A percentile compares a stretch with the other conserved stretches of the same genome.
These are phyloP conservation scores for Leccinum laetum DNA, from an alignment of 1,284 basidiomycete genomes.

Conservation along the genomic window DNA sequence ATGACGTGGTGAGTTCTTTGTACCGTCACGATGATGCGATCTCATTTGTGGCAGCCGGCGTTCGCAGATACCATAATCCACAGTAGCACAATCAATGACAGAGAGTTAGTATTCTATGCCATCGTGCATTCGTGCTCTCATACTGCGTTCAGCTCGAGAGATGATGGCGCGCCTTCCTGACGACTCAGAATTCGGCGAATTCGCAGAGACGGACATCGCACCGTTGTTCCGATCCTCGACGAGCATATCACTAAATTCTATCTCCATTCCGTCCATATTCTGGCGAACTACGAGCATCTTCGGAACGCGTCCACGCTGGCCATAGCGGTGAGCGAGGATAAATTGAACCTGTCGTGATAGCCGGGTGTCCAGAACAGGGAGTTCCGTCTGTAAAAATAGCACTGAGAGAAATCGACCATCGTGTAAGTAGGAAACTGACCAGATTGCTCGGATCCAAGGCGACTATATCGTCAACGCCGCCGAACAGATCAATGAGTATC, in stretches of 20 bases:
- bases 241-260: constrained; percentile 97
- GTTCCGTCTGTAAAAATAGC: constrained; percentile 48
- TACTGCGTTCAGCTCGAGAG: constrained; percentile 51
- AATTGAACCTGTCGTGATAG: constrained; percentile 87
- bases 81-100: constrained; percentile 53
- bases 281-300: constrained; percentile 88
- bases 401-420: constrained; percentile 5
- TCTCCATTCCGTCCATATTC: constrained; percentile 91
- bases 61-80: constrained; percentile 50
- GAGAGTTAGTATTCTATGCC: constrained; percentile 38
- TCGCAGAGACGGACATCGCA: constrained; percentile 66
- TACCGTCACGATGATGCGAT: not conserved
- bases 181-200: constrained; percentile 34
- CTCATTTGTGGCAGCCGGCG: constrained; percentile 40
- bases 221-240: constrained; percentile 98
- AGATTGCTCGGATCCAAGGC: constrained; percentile 73
- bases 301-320: constrained; percentile 58
- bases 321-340: constrained; percentile 73
- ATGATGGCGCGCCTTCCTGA: constrained; percentile 52
- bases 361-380: constrained; percentile 76
- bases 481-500: constrained; percentile 55
- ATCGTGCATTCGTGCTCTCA: constrained; percentile 3
- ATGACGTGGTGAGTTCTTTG: constrained; percentile 22
- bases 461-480: constrained; percentile 76
- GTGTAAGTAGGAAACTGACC: constrained; percentile 40